These are phyloP conservation scores for Tillandsia leiboldiana DNA, from an alignment of 176 grass and related monocot species.

Conservation along the genomic window DNA sequence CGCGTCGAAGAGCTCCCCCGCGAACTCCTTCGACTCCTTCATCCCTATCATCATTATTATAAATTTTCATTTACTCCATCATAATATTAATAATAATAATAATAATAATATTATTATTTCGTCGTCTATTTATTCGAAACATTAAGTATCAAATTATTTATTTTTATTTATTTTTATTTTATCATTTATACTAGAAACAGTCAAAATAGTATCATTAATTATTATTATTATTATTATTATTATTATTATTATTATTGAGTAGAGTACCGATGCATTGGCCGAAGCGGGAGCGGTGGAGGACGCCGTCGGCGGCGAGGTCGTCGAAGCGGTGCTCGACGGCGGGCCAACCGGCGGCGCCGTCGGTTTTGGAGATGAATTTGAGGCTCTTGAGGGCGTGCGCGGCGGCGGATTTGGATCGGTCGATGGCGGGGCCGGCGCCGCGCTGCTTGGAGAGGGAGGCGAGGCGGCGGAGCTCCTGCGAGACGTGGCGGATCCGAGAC, in stretches of 20 bases:
- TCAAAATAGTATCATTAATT: neutral
- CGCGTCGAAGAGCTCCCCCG: slow-evolving; percentile 79
- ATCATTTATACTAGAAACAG: neutral
- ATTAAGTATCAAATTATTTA: no score
- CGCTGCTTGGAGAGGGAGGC: slow-evolving; percentile 39
- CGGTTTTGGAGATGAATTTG: slow-evolving; percentile 74
- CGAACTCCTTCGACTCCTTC: slow-evolving; percentile 63
- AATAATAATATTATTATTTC: neutral
- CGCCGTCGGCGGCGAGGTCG: slow-evolving; percentile 43
- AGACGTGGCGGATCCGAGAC: slow-evolving; percentile 76
- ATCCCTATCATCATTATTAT: slow-evolving; percentile 35
- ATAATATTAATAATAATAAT: neutral
- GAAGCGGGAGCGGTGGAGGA: slow-evolving; percentile 64
- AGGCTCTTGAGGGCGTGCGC: slow-evolving; percentile 93
- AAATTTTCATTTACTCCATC: neutral
- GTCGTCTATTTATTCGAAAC: no score
- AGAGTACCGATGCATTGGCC: slow-evolving; percentile 77
- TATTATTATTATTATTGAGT: neutral
- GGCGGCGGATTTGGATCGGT: slow-evolving; percentile 61
- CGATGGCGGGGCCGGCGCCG: slow-evolving; percentile 17
- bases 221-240: no score
- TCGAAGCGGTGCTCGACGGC: slow-evolving; percentile 69
- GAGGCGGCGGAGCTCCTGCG: slow-evolving; percentile 70
- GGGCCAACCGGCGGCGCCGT: slow-evolving; percentile 42
- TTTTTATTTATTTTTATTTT: no score